phyloP scores from a whole-genome alignment of 331 rosid genomes.

The Saraca asoca region DNA sequence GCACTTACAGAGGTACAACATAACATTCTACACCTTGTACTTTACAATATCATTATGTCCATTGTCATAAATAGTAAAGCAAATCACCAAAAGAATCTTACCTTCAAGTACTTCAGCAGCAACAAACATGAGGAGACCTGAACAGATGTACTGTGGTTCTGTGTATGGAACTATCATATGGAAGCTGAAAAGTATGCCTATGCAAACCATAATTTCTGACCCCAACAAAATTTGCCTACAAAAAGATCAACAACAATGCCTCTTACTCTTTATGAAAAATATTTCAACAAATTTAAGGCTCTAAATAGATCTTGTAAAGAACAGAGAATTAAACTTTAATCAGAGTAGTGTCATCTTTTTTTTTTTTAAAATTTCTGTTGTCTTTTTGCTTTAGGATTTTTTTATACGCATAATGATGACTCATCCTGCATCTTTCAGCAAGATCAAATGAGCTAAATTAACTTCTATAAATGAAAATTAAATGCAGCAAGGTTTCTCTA shows the following conservation, averaged over 20 bases:
- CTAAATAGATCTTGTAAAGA: too few species aligned
- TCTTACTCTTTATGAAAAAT: too few species aligned
- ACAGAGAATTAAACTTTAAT: too few species aligned
- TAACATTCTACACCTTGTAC: too few species aligned
- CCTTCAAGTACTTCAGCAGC: slow-evolving; percentile 99
- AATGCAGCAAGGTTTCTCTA: background rate
- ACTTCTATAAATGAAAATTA: slow-evolving; percentile 4
- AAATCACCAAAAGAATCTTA: slow-evolving; percentile 38
- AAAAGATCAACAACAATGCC: slow-evolving; percentile 26
- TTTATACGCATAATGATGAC: background rate
- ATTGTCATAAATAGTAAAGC: too few species aligned
- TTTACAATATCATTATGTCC: too few species aligned
- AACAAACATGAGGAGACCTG: slow-evolving; percentile 94
- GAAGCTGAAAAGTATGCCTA: slow-evolving; percentile 83
- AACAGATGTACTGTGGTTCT: slow-evolving; percentile 77
- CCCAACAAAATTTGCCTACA: slow-evolving; percentile 90
- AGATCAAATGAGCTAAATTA: slow-evolving; percentile 25
- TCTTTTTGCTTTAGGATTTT: too few species aligned
- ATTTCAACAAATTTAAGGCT: too few species aligned
- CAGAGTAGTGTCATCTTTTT: too few species aligned
- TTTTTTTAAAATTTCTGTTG: too few species aligned
- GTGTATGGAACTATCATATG: slow-evolving; percentile 59
- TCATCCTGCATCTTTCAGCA: slow-evolving; percentile 13
- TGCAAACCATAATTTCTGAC: slow-evolving; percentile 75
- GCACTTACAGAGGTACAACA: too few species aligned